Evolutionary conservation across 352 stramenopile species (phyloP), one percentile per base, ranked within the genome.

Genomic region (Plasmopara viticola): DNA sequence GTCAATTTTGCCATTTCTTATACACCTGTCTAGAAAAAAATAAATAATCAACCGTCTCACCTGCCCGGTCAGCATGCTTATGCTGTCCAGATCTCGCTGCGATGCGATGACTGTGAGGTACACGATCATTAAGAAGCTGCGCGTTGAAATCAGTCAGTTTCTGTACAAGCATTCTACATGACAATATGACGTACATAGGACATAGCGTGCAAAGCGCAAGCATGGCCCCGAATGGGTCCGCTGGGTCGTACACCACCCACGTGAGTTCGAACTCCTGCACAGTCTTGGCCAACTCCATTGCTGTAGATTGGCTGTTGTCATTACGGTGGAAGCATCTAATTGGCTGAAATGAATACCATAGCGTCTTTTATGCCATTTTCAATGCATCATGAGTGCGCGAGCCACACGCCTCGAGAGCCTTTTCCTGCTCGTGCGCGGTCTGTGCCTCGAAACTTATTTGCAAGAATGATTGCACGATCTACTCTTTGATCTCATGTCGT

Each of bases 71-170:
- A 92, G 64, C 62, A 90, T 74, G 13, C 60, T 69, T 30, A 90
- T 77, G 42, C 64, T 80, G 65, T 91, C 74, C 37, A 94, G 55
- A 54, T 94, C 84, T 43, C 84, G 74, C 67, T 91, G 81, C 47
- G 85, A 90, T 9, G 72, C 64, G 18, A 92, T 64, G 34, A 90
- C 60, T 49, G 84, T 92, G 44, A 74, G 54, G 64, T 87, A 88
- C 68, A 87, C 87, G 62, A 94, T 82, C 58, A 87, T 77, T 56
- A 94, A 69, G 57, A 90, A 94, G 44, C 83, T 94, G 62, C 1
- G 51, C 17, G 8, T 14, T 28, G 4, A 12, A 33, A 47, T 6
- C 45, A 10, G 18, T 17, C 25, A 41, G 34, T n/a, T 9, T 58
- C 17, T 17, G 25, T 5, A 5, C 6, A 33, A 17, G n/a, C 12